Evolutionary conservation across 805 yeast genomes (phyloP).

Genomic region (Alloascoidea hylecoeti): DNA sequence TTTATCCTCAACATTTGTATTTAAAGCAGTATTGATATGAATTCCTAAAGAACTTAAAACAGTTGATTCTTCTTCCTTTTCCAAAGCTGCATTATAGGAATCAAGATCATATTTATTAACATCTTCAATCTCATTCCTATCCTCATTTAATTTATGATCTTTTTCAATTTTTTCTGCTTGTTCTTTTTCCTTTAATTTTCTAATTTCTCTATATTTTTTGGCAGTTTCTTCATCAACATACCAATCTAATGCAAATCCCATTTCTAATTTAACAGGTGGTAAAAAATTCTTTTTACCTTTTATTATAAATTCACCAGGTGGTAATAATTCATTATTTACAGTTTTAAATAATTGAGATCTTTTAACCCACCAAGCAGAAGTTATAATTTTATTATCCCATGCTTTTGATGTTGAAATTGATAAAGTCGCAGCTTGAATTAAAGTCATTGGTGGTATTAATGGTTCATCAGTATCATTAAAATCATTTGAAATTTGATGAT

Average conservation of each 20-base stretch:
- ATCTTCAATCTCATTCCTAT: conserved; percentile 2
- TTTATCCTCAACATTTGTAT: neutral
- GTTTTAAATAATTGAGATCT: conserved; percentile 58
- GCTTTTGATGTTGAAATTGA: conserved; percentile 75
- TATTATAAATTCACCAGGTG: conserved; percentile 46
- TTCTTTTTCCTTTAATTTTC: conserved; percentile 5
- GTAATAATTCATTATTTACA: conserved; percentile 33
- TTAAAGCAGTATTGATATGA: neutral
- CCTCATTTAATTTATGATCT: conserved; percentile 4
- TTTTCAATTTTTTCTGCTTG: conserved; percentile 12
- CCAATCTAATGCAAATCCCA: conserved; percentile 86
- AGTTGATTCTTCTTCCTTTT: neutral
- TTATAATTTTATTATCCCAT: conserved; percentile 76
- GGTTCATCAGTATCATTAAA: conserved; percentile 4
- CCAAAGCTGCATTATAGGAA: neutral
- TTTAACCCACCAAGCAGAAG: conserved; percentile 77
- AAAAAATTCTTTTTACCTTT: conserved; percentile 42
- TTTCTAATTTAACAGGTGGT: conserved; percentile 65
- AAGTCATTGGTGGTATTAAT: conserved; percentile 70
- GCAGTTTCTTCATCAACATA: conserved; percentile 41
- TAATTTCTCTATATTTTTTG: conserved; percentile 16
- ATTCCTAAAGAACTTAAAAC: neutral
- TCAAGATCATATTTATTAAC: neutral
- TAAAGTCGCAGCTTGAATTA: conserved; percentile 81
- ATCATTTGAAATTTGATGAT: conserved; percentile 50